Base-by-base conservation (phyloP, 2,329 filamentous ascomycete genomes). In the Alternaria sp. region DNA sequence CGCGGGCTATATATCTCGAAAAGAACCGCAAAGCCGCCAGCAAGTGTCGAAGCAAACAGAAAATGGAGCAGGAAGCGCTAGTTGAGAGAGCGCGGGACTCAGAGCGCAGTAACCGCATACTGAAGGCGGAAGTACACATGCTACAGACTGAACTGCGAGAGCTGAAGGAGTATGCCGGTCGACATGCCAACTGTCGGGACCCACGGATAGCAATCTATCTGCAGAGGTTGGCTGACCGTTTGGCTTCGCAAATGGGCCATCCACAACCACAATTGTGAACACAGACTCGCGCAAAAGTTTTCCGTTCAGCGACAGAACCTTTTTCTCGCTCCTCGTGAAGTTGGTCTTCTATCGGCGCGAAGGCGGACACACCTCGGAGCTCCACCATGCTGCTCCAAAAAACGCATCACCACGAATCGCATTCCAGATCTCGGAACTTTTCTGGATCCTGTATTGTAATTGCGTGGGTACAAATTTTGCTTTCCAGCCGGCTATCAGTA, bases 11-110 rank as follows among this genome's bases (percentile, higher is more conserved):
- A n/a, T 78, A 77, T 68, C 83, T 92, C 0, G 88, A 91, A 76
- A 87, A 90, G 60, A 93, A 93, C 75, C 85, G 90, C 7, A 80
- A 90, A 7, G 91, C 91, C 0, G 91, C 91, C 1, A 90, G 87
- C 72, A 92, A 92, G 72, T 93, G 90, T 72, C 86, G 91, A 5
- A 87, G 87, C 70, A 92, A 92, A 79, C 87, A 88, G 74, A 88
- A 87, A 72, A 81, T 82, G 63, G 84, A 86, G 62, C 84, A 84
- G 15, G 81, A 84, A 55, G 75, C 81, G 28, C 81, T 88, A 3
- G 84, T 87, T 55, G 79, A 81, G 58, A 75, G 71, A 51, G 77
- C 80, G 5, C 75, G 81, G 26, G 73, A 76, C 2, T 68, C 73
- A 3, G 77, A 77, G 51, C 62, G 66, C 15, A 70, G 56, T 43